These are phyloP conservation scores for Coniochaeta sp. DNA, from an alignment of 2,329 filamentous ascomycete genomes.

Conservation along the genomic window DNA sequence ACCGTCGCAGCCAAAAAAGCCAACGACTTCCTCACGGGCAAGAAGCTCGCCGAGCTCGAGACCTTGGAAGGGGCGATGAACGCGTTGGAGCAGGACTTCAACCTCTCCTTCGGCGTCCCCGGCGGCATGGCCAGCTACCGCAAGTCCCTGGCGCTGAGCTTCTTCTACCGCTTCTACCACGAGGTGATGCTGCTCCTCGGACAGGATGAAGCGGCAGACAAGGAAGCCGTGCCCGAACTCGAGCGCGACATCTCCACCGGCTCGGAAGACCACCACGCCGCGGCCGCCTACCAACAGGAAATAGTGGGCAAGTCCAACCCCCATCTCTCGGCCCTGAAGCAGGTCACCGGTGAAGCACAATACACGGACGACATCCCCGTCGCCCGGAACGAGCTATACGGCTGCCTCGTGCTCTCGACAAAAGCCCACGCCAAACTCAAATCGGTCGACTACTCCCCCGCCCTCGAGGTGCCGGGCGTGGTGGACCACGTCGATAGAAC, in stretches of 20 bases:
- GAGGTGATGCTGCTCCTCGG: constrained; percentile 65
- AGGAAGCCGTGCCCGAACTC: constrained; percentile 74
- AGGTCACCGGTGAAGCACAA: constrained; percentile 87
- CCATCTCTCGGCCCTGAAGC: constrained; percentile 87
- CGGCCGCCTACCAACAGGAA: constrained; percentile 72
- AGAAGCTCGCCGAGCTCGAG: constrained; percentile 69
- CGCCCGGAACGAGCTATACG: constrained; percentile 82
- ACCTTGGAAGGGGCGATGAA: constrained; percentile 88
- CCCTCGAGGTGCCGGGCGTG: constrained; percentile 80
- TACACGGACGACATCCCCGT: constrained; percentile 94
- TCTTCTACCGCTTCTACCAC: constrained; percentile 97
- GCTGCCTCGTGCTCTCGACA: constrained; percentile 78
- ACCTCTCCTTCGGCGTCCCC: constrained; percentile 82
- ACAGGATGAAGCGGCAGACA: constrained; percentile 47
- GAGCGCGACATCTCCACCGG: constrained; percentile 78
- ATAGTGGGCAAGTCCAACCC: constrained; percentile 79
- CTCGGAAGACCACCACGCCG: constrained; percentile 67
- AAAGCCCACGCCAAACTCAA: constrained; percentile 82
- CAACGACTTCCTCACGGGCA: constrained; percentile 67
- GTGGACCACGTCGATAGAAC: constrained; percentile 75
- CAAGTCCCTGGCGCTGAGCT: constrained; percentile 81
- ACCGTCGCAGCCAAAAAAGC: constrained; percentile 83
- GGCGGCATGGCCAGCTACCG: constrained; percentile 97
- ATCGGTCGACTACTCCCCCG: constrained; percentile 66
- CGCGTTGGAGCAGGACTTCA: constrained; percentile 82